Conservation (phyloP, 495 filamentous ascomycete genomes). For the Xylaria bambusicola region DNA sequence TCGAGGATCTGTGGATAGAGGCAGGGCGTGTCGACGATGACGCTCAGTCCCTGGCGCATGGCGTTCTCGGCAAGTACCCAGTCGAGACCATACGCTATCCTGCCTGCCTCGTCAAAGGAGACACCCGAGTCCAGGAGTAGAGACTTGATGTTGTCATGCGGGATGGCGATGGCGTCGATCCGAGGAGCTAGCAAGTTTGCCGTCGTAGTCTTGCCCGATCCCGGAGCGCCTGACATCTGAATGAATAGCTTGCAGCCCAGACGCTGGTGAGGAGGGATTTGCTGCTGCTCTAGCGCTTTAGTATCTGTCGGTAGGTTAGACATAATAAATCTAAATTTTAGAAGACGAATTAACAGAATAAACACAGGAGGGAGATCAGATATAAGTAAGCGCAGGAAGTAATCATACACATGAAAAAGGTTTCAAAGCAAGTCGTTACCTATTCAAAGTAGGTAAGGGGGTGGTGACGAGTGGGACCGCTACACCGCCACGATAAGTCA, state of each 20-base stretch:
- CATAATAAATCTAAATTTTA: too few species aligned
- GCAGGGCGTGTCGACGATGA: slow-evolving; percentile 35
- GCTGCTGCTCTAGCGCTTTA: too few species aligned
- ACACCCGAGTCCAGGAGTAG: slow-evolving; percentile 10
- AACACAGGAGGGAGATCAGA: too few species aligned
- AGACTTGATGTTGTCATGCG: slow-evolving; percentile 21
- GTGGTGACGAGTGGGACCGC: too few species aligned
- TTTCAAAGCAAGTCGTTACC: too few species aligned
- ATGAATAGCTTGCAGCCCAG: background rate
- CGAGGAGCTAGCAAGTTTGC: background rate
- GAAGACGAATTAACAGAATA: too few species aligned
- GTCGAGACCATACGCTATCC: slow-evolving; percentile 23
- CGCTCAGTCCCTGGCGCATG: slow-evolving; percentile 24
- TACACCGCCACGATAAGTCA: too few species aligned
- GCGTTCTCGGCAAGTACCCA: slow-evolving; percentile 28
- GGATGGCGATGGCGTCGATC: slow-evolving; percentile 14
- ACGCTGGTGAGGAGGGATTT: too few species aligned
- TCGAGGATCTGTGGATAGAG: slow-evolving; percentile 26
- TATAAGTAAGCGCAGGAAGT: too few species aligned
- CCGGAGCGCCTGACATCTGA: slow-evolving; percentile 11
- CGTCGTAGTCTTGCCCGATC: slow-evolving; percentile 11
- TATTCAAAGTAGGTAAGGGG: too few species aligned
- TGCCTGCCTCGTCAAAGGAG: slow-evolving; percentile 26
- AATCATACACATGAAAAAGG: too few species aligned
- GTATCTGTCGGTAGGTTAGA: too few species aligned